phyloP scores from a whole-genome alignment of 176 grass and related monocot genomes.

The Leersia perrieri region DNA sequence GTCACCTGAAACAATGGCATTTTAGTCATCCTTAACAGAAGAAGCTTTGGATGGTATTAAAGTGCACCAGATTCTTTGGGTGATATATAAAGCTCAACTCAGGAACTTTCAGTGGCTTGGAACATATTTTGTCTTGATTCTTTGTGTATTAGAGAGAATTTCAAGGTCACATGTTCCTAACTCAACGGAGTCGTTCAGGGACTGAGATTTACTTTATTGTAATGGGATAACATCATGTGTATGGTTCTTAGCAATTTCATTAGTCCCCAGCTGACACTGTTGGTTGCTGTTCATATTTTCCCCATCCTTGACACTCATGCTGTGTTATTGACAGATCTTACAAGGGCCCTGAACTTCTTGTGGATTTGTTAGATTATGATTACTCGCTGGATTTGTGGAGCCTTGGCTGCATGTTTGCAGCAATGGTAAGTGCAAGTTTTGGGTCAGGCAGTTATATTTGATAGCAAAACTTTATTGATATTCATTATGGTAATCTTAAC shows the following conservation, averaged over 20 bases:
- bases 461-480: constrained; percentile 20
- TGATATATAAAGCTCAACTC: too few species aligned
- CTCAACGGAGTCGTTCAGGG: neutral
- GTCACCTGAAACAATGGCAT: too few species aligned
- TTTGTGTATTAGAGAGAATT: neutral
- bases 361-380: constrained; percentile 97
- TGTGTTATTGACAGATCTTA: constrained; percentile 52
- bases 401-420: constrained; percentile 96
- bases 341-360: constrained; percentile 94
- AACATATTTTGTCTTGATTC: too few species aligned
- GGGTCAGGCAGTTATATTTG: constrained; percentile 9
- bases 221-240: neutral
- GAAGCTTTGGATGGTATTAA: too few species aligned
- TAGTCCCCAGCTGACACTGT: neutral
- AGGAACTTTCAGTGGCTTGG: too few species aligned
- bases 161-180: neutral
- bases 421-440: constrained; percentile 61
- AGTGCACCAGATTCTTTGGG: too few species aligned
- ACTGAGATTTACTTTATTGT: neutral
- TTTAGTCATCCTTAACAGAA: too few species aligned
- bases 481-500: constrained; percentile 7
- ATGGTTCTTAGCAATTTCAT: neutral
- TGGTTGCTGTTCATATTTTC: neutral
- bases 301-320: neutral
- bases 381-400: constrained; percentile 99